These are phyloP conservation scores for Paraconiothyrium brasiliense DNA, from an alignment of 2,329 filamentous ascomycete genomes.

Conservation along the genomic window DNA sequence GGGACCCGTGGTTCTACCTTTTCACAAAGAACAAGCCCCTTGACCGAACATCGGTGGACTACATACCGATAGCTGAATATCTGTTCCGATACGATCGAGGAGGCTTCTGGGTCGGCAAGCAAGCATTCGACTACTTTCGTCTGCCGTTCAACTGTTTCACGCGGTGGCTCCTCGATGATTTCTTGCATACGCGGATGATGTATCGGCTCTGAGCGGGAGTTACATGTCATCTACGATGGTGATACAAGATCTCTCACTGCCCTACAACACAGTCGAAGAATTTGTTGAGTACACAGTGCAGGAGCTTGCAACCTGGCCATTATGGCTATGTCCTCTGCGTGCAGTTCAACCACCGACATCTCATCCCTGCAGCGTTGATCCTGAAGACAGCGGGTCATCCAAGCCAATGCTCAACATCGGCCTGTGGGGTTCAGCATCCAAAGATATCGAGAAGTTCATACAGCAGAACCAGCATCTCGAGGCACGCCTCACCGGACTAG, in stretches of 20 bases:
- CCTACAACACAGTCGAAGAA: conserved; percentile 56
- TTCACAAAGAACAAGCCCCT: conserved; percentile 55
- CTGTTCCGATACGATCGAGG: conserved; percentile 69
- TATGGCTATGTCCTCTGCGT: conserved; percentile 64
- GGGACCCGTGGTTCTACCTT: conserved; percentile 76
- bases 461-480: conserved; percentile 75
- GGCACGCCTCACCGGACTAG: conserved; percentile 70
- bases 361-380: conserved; percentile 17
- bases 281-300: conserved; percentile 62
- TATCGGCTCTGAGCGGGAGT: conserved; percentile 68
- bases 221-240: conserved; percentile 63
- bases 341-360: conserved; percentile 13
- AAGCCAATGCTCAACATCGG: conserved; percentile 51
- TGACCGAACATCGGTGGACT: not conserved
- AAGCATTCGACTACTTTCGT: conserved; percentile 66
- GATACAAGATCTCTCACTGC: conserved; percentile 68
- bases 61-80: conserved; percentile 59
- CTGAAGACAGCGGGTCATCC: conserved; percentile 21
- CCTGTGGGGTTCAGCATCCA: conserved; percentile 78
- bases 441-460: conserved; percentile 65
- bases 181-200: conserved; percentile 67
- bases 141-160: conserved; percentile 65
- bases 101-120: conserved; percentile 68
- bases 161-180: conserved; percentile 65
- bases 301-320: conserved; percentile 59